These are phyloP conservation scores for Annulohypoxylon moriforme DNA, from an alignment of 495 filamentous ascomycete genomes.

Conservation along the genomic window DNA sequence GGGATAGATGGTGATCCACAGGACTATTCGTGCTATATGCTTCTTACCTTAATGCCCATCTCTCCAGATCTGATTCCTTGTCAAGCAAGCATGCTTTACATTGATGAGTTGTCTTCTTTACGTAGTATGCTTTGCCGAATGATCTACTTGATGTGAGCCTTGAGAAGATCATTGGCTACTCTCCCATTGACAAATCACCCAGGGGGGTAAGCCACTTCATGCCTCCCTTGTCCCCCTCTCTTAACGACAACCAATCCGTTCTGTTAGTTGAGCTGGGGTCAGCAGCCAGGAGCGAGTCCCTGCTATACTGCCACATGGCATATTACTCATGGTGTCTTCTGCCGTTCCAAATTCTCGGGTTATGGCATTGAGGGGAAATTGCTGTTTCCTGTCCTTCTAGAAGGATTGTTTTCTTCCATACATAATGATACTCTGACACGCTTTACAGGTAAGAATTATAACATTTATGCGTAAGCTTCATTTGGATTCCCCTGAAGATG, in stretches of 20 bases:
- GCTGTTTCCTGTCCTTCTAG: background rate
- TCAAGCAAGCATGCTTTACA: background rate
- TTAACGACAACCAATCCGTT: slow-evolving; percentile 1
- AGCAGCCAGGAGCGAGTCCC: background rate
- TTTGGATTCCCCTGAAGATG: background rate
- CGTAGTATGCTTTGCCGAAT: background rate
- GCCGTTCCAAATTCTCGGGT: slow-evolving; percentile 1
- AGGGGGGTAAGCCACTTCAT: background rate
- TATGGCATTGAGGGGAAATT: background rate
- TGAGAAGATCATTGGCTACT: background rate
- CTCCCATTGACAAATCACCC: slow-evolving; percentile 4
- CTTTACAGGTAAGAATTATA: background rate
- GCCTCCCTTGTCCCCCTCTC: slow-evolving; percentile 4
- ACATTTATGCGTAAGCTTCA: background rate
- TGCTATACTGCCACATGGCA: slow-evolving; percentile 1
- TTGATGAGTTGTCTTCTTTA: background rate
- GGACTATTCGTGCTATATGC: slow-evolving; percentile 11
- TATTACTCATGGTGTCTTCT: background rate
- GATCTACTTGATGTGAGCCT: background rate
- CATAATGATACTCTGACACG: background rate
- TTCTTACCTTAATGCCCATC: background rate
- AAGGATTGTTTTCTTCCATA: slow-evolving; percentile 3
- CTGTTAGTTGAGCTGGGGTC: background rate
- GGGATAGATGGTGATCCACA: slow-evolving; percentile 10
- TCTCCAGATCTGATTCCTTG: background rate